Base-by-base conservation (phyloP, 176 grass and related monocot species). In the Tillandsia fasciculata region DNA sequence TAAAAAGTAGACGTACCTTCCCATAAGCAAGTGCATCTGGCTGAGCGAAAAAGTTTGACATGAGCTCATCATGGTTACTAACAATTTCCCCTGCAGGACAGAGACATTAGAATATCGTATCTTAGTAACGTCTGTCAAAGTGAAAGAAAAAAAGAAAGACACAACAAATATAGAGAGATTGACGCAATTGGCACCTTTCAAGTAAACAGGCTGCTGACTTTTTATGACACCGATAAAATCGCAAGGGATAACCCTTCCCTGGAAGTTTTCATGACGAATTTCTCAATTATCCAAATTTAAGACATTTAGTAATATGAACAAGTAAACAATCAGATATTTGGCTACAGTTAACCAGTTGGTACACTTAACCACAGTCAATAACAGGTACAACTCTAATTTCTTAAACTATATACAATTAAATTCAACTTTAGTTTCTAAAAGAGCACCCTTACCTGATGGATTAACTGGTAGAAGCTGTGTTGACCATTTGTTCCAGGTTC, bases 401-500 rank as follows among this genome's bases (percentile, higher is more conserved):
- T 18, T 20, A 59, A 18, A 22, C n/a, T 9, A 10, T 2, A 59
- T 18, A n/a, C 20, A 59, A 59, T 18, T 61, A 61, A 20, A 61
- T 61, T 20, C 15, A 17, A 6, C 10, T 61, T 61, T 70, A 17
- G 12, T 28, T 42, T 51, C 26, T 17, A 12, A 48, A 33, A 20
- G 48, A 48, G 59, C 72, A 77, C 65, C 56, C 42, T 81, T 77
- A 93, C 94, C 89, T 99, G 94, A 75, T 99, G 94, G 51, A 99
- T 99, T 76, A 99, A 68, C 80, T 99, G 94, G 77, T 99, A 99
- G 87, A 99, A 99, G 72, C 94, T 99, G 47, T 99, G 94, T 70
- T 99, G 94, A 28, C 94, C 94, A 75, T 99, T 99, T 26, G 94
- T 99, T 83, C 94, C 89, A 79, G 94, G 94, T 79, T 99, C 94